Base-by-base conservation (phyloP, 1,139 yeast genomes). In the Candida smagusa region DNA sequence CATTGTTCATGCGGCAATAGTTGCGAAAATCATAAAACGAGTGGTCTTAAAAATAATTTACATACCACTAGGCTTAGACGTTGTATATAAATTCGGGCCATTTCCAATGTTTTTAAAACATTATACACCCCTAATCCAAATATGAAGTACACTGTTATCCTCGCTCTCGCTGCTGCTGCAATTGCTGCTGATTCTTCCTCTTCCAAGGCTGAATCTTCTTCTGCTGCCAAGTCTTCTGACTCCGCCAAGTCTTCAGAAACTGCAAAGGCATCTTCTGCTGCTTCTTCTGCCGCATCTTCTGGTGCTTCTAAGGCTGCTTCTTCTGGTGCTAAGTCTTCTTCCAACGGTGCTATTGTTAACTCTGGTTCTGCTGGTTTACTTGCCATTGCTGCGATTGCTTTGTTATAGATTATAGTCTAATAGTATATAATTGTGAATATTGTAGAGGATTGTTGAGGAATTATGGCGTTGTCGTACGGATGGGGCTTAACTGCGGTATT, bases 351-450 rank as follows among this genome's bases (percentile, higher is more conserved):
- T 35, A 49, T 48, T 33, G 46, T 44, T 35, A 49, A 31, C 25
- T 42, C 45, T 43, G 63, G 52, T 16, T 42, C 54, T 36, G 55
- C 56, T 43, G 53, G 58, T 27, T 47, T 59, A 35, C 63, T 58
- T 38, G 65, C 59, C 26, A 41, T 56, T 34, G 64, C 58, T 28
- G 62, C 64, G 43, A 40, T 55, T 37, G 50, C 59, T 40, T 59
- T 61, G 49, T 51, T 62, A 45, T 62, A 57, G 50, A 37, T 11
- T 29, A 7, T 25, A 31, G 12, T 16, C 19, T 16, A 4, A 16
- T n/a, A n/a, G n/a, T n/a, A 9, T 24, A 11, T 24, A 9, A 24
- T 24, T 24, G 3, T 9, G n/a, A 11, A 22, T 22, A 22, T 22
- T 22, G 25, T 22, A 22, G 25, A 7, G 9, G 7, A 22, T 22